Base-by-base conservation (phyloP, 2,329 filamentous ascomycete genomes). In the Coniochaeta sp. region DNA sequence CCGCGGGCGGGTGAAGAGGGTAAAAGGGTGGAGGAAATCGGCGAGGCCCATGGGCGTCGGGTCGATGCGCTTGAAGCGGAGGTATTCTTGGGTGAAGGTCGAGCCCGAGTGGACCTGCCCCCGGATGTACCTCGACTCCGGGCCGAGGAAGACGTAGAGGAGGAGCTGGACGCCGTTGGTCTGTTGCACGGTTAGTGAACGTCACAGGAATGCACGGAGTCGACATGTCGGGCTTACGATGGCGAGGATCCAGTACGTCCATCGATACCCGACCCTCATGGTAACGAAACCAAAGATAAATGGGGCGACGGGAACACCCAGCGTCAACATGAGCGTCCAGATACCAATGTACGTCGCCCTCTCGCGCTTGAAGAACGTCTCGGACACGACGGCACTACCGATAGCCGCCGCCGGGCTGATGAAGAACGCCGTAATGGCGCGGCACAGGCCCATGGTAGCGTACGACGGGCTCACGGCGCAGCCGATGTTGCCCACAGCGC, bases 201-300 rank as follows among this genome's bases (percentile, higher is more conserved):
- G 16, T 51, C 5, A 48, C 24, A 26, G 10, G 49, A 53, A 47
- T 52, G 47, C 48, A 10, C 22, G 33, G 9, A 47, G n/a, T n/a
- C 33, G 18, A 7, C 16, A 10, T 4, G 18, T 16, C 22, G 6
- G 13, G 48, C 67, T 63, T 55, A 78, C 72, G 35, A 82, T 82
- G 1, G 77, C 76, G 20, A 82, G 64, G 20, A 76, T 71, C 71
- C 74, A 82, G 61, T 78, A 83, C 24, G 82, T 80, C 79, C 79
- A 83, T 14, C 75, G 69, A 51, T 78, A 83, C 0, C 75, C 73
- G 13, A 76, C 72, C 9, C 75, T 70, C 52, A 76, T 66, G 1
- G 74, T 71, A 0, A 82, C 78, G 26, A 69, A 71, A 1, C 72
- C 70, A 38, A 76, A 65, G 14, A 69, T 58, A 22, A 69, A 60